Base-by-base conservation (phyloP, 345 rosid species). In the Anastatica hierochuntica region DNA sequence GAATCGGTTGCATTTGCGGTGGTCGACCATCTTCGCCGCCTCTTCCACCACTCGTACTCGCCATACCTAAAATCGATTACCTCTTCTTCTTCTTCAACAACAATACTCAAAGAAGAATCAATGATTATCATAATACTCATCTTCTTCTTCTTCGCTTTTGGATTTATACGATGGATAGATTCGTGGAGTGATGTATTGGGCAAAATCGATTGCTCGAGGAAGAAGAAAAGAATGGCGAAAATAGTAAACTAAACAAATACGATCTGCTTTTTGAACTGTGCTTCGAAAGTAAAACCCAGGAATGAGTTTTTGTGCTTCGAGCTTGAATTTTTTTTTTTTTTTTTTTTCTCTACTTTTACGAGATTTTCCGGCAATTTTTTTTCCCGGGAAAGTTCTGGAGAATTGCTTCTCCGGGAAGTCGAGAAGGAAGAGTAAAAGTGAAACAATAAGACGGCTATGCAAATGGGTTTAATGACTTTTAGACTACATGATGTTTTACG, bases 41-140 rank as follows among this genome's bases (percentile, higher is more conserved):
- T 81, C 78, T 77, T 18, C 81, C 79, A 52, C 90, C 80, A 57
- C 95, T 94, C 8, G 88, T 68, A 63, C 89, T 85, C 31, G 95
- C 94, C 97, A 88, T 86, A 7, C 10, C 35, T 3, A 24, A n/a
- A n/a, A n/a, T n/a, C 14, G 53, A 58, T 16, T 4, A n/a, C 9
- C 11, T 7, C 31, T 16, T 64, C 50, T 30, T 40, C 62, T 39
- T 15, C 58, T 36, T 30, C 55, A 41, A 30, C 42, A 26, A 23
- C 9, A 35, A 36, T 53, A 18, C 31, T 62, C 54, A n/a, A n/a
- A n/a, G 11, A 36, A 21, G 57, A 49, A 57, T 58, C 29, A 36
- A 43, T 24, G 56, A 35, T 30, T 43, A 43, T 62, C 49, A 34
- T 30, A 41, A 41, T 41, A 51, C 45, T 3, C 66, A 60, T 52